A percentile compares a stretch with the other conserved stretches of the same genome.
phyloP scores from a whole-genome alignment of 2,329 filamentous ascomycete genomes.

The Penicillium sp. region DNA sequence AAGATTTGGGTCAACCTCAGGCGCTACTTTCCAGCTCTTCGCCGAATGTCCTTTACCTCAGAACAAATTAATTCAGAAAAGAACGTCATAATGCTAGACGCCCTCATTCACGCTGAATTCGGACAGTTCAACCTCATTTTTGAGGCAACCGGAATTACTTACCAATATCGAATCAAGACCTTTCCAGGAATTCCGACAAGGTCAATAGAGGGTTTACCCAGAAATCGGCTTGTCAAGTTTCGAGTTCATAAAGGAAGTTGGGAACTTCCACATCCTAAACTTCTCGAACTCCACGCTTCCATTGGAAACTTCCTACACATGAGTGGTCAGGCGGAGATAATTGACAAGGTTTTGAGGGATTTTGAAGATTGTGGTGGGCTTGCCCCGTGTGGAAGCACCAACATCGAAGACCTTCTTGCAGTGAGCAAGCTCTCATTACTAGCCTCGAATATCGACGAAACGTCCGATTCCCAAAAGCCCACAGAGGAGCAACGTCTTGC shows the following conservation, averaged over 20 bases:
- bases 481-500: too few relatives aligned
- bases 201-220: conserved; percentile 19
- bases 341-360: conserved; percentile 27
- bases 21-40: conserved; percentile 30
- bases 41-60: conserved; percentile 19
- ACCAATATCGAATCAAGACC: conserved; percentile 29
- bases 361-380: conserved; percentile 23
- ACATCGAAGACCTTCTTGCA: conserved; percentile 26
- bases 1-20: conserved; percentile 28
- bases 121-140: conserved; percentile 25
- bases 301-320: conserved; percentile 31
- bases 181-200: conserved; percentile 19
- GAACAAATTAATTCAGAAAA: conserved; percentile 26
- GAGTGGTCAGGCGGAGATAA: conserved; percentile 26
- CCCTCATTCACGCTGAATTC: conserved; percentile 23
- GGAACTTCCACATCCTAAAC: conserved; percentile 24
- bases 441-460: conserved; percentile 15
- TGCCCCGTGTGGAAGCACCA: conserved; percentile 22
- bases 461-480: conserved; percentile 8
- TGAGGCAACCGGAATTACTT: conserved; percentile 18
- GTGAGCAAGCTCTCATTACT: conserved; percentile 24
- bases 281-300: conserved; percentile 30
- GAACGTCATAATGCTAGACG: conserved; percentile 28
- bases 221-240: conserved; percentile 24
- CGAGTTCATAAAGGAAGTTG: conserved; percentile 23